These are phyloP conservation scores for Artomyces pyxidatus DNA, from an alignment of 768 basidiomycete genomes.

Conservation along the genomic window DNA sequence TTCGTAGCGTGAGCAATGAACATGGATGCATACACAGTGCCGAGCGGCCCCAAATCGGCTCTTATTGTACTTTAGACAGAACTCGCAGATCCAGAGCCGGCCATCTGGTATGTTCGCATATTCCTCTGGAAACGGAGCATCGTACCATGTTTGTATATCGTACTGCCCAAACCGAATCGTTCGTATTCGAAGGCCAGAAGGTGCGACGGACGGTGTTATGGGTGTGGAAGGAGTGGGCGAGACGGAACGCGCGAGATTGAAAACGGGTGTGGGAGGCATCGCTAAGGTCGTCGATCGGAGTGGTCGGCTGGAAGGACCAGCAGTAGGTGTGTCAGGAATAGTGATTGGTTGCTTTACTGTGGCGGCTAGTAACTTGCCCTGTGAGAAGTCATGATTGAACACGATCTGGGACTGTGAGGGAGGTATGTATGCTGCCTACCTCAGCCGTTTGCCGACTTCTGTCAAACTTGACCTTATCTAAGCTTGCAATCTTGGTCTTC, in stretches of 20 bases:
- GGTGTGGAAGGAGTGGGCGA: constrained; percentile 35
- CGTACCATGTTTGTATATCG: constrained; percentile 98
- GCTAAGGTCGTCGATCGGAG: constrained; percentile 51
- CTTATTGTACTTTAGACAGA: constrained; percentile 97
- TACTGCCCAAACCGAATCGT: constrained; percentile 84
- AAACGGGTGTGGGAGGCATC: constrained; percentile 24
- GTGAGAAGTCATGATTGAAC: no score
- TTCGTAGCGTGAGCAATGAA: neutral
- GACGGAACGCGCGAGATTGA: constrained; percentile 12
- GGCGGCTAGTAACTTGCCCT: no score
- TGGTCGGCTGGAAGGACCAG: constrained; percentile 53
- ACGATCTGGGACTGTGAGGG: no score
- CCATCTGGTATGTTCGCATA: constrained; percentile 91
- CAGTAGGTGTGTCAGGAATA: constrained; percentile 29
- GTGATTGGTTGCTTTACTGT: no score
- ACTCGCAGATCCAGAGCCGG: constrained; percentile 93
- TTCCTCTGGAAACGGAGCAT: constrained; percentile 97
- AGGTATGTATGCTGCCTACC: constrained; percentile 49
- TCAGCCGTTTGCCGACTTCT: constrained; percentile 65
- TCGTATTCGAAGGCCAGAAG: constrained; percentile 58
- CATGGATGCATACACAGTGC: constrained; percentile 81
- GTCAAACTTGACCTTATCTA: constrained; percentile 69
- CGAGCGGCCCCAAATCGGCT: constrained; percentile 78
- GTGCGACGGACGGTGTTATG: constrained; percentile 9
- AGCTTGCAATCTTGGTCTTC: constrained; percentile 51